Evolutionary conservation across 1,284 basidiomycete genomes (phyloP).

Genomic region (Pterulicium gracile): DNA sequence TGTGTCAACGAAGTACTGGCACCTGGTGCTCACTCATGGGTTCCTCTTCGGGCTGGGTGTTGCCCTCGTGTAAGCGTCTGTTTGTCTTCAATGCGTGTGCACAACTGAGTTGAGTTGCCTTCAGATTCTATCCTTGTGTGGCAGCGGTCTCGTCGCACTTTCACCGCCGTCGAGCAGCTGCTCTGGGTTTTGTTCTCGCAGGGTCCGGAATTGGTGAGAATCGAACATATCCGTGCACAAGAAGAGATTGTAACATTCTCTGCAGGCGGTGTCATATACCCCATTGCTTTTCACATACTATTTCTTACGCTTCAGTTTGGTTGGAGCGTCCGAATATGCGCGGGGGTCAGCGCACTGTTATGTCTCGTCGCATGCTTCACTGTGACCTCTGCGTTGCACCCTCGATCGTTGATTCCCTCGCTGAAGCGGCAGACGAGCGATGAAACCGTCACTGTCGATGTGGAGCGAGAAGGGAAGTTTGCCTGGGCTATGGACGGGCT

Average conservation of each 20-base stretch:
- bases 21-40: constrained; percentile 51
- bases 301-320: constrained; percentile 46
- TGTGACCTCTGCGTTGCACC: constrained; percentile 19
- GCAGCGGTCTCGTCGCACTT: constrained; percentile 46
- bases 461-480: background rate
- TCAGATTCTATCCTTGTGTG: constrained; percentile 47
- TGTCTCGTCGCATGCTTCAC: constrained; percentile 31
- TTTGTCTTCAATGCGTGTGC: constrained; percentile 6
- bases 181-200: constrained; percentile 40
- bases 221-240: constrained; percentile 8
- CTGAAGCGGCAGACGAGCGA: constrained; percentile 15
- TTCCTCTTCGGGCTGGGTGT: constrained; percentile 48
- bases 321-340: constrained; percentile 46
- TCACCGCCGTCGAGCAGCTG: constrained; percentile 44
- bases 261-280: constrained; percentile 55
- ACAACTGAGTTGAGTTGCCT: constrained; percentile 7
- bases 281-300: constrained; percentile 50
- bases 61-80: constrained; percentile 37
- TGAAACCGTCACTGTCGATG: constrained; percentile 5
- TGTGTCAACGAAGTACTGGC: constrained; percentile 41
- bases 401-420: constrained; percentile 6
- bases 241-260: constrained; percentile 12
- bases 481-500: constrained; percentile 18
- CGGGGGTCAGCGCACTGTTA: constrained; percentile 27
- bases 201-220: constrained; percentile 41